Evolutionary conservation across 2,329 filamentous ascomycete genomes (phyloP), one percentile per base, ranked within the genome.

Genomic region (Harringtonia lauricola): DNA sequence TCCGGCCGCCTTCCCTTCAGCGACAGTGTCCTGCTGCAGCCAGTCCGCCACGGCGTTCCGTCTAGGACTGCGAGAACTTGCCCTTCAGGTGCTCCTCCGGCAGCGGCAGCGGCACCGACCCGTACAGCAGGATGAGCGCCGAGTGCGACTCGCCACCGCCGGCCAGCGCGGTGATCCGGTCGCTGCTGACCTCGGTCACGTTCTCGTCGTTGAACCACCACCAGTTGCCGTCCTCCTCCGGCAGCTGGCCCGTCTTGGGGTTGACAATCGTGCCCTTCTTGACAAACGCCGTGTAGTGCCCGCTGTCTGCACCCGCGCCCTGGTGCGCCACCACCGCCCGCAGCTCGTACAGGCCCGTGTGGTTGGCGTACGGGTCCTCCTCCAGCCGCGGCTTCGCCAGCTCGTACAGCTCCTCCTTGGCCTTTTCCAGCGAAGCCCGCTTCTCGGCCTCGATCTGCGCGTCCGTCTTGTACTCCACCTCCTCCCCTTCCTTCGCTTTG

Each of bases 121-220:
- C 75, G 65, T 92, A 92, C 22, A 92, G 71, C 35, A 89, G 66
- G 49, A 92, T 87, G 39, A 92, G 72, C 24, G 86, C 86, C 41
- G 84, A 88, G 63, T 92, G 86, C 43, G 80, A 83, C 64, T 92
- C 86, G 52, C 88, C 90, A 57, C 94, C 92, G 47, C 92, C 94
- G 41, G 88, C 76, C 41, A 98, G 73, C 4, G 81, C 83, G 59
- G 90, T 85, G 52, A 98, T 94, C 70, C 94, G 92, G 55, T 96
- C 90, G 22, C 78, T 71, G 15, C 86, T 79, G 24, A 98, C 92
- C 67, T 98, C 92, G 14, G 83, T 80, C 29, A 98, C 92, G 68
- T 88, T 94, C 59, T 98, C 90, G 57, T 98, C 92, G 63, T 98
- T 96, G 74, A 98, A 98, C 90, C 92, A 98, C 90, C 92, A 98